These are phyloP conservation scores for Coleophoma eucalyptorum DNA, from an alignment of 2,329 filamentous ascomycete species.

Conservation along the genomic window DNA sequence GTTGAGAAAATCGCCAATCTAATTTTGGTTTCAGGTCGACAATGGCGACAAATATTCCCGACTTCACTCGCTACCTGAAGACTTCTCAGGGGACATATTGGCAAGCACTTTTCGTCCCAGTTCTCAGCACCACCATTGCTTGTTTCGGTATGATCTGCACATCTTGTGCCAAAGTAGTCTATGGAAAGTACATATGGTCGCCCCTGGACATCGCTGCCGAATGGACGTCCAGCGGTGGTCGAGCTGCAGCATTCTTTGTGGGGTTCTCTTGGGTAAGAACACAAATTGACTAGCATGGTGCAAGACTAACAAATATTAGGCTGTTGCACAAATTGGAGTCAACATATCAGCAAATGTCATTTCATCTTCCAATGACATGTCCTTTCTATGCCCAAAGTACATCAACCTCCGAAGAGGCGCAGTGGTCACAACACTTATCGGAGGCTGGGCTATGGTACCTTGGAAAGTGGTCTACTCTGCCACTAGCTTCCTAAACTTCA, in stretches of 20 bases:
- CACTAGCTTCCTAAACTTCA: constrained; percentile 21
- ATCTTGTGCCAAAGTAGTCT: constrained; percentile 15
- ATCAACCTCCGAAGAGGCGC: constrained; percentile 43
- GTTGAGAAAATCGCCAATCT: no score
- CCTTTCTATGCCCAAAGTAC: constrained; percentile 42
- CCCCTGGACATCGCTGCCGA: constrained; percentile 15
- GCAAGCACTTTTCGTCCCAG: constrained; percentile 13
- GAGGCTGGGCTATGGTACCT: constrained; percentile 38
- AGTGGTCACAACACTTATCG: constrained; percentile 35
- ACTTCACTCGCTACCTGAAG: constrained; percentile 19
- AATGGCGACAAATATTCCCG: constrained; percentile 21
- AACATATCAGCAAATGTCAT: constrained; percentile 35
- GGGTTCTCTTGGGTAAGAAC: constrained; percentile 10
- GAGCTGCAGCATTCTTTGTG: constrained; percentile 19
- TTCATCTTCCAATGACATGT: constrained; percentile 30
- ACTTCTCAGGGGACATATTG: constrained; percentile 6
- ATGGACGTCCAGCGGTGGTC: constrained; percentile 16
- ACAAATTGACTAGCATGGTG: no score
- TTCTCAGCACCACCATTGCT: constrained; percentile 13
- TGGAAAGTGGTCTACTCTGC: constrained; percentile 36
- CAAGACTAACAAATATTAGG: no score
- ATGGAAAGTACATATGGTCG: constrained; percentile 18
- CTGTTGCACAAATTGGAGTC: constrained; percentile 24
- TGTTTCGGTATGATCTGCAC: constrained; percentile 17
- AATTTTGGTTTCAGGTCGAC: constrained; percentile 4